Evolutionary conservation across 164 flowering plant species (phyloP).

Genomic region (Brasenia schreberi): DNA sequence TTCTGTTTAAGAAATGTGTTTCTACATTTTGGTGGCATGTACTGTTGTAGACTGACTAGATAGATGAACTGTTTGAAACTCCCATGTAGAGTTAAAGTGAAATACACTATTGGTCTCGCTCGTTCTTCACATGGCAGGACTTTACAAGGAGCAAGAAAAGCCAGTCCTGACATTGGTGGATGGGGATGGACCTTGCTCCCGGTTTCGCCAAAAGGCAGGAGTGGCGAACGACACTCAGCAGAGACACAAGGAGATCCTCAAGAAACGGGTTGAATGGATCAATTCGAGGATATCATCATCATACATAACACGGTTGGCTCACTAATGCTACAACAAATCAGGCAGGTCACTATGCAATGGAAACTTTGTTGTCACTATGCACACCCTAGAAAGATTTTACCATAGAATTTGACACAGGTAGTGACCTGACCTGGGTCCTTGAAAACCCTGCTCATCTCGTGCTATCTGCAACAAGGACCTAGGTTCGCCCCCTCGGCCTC

Average conservation of each 20-base stretch:
- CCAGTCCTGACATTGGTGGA: constrained; percentile 20
- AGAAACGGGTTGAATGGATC: constrained; percentile 31
- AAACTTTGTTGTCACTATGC: constrained; percentile 52
- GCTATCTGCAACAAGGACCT: constrained; percentile 22
- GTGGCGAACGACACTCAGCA: constrained; percentile 2
- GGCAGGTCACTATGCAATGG: constrained; percentile 34
- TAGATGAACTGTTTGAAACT: no score
- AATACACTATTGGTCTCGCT: not conserved
- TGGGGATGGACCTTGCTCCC: constrained; percentile 44
- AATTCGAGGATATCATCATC: constrained; percentile 12
- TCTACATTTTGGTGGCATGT: no score
- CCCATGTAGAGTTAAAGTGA: no score
- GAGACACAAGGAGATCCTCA: constrained; percentile 20
- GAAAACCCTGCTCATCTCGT: constrained; percentile 31
- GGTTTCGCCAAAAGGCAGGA: not conserved
- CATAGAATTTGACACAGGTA: constrained; percentile 52
- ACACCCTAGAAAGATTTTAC: constrained; percentile 35
- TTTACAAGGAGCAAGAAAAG: not conserved
- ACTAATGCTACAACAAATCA: constrained; percentile 1
- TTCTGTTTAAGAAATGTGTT: no score
- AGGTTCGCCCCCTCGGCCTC: constrained; percentile 30
- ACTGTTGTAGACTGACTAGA: no score
- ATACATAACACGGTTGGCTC: not conserved
- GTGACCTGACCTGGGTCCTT: constrained; percentile 61
- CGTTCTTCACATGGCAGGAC: not conserved